Evolutionary conservation across 2,329 filamentous ascomycete genomes (phyloP).

Genomic region (Aureobasidium vineae): DNA sequence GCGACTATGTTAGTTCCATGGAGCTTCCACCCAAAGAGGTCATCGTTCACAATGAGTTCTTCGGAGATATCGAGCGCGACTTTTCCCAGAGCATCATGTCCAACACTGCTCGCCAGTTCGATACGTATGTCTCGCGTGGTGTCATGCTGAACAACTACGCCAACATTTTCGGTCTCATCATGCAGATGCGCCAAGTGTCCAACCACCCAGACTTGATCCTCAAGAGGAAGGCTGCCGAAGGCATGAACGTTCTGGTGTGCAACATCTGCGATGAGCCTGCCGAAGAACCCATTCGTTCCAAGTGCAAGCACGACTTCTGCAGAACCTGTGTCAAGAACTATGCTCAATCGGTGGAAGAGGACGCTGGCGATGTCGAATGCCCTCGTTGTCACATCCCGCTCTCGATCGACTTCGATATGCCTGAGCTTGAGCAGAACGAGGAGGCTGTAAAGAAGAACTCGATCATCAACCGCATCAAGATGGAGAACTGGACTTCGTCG

Average conservation of each 20-base stretch:
- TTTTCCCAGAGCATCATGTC: conserved; percentile 96
- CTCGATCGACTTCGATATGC: conserved; percentile 89
- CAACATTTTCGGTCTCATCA: conserved; percentile 98
- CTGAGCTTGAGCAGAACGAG: conserved; percentile 91
- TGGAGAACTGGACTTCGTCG: conserved; percentile 98
- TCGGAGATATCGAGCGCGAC: conserved; percentile 92
- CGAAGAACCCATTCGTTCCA: conserved; percentile 88
- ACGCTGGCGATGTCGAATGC: conserved; percentile 64
- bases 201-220: conserved; percentile 94
- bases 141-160: conserved; percentile 95
- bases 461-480: conserved; percentile 97
- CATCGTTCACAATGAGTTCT: conserved; percentile 89
- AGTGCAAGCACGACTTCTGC: conserved; percentile 91
- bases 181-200: conserved; percentile 98
- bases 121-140: conserved; percentile 91
- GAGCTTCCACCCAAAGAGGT: conserved; percentile 95
- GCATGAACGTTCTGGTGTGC: conserved; percentile 87
- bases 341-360: conserved; percentile 70
- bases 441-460: conserved; percentile 85
- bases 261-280: conserved; percentile 95
- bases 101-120: conserved; percentile 81
- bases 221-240: conserved; percentile 80
- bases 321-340: conserved; percentile 77
- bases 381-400: conserved; percentile 89
- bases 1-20: conserved; percentile 90